Percentiles rank a stretch among this genome's conserved stretches.
Evolutionary conservation across 2,329 filamentous ascomycete species (phyloP).

Genomic region (Hypoxylon rubiginosum): DNA sequence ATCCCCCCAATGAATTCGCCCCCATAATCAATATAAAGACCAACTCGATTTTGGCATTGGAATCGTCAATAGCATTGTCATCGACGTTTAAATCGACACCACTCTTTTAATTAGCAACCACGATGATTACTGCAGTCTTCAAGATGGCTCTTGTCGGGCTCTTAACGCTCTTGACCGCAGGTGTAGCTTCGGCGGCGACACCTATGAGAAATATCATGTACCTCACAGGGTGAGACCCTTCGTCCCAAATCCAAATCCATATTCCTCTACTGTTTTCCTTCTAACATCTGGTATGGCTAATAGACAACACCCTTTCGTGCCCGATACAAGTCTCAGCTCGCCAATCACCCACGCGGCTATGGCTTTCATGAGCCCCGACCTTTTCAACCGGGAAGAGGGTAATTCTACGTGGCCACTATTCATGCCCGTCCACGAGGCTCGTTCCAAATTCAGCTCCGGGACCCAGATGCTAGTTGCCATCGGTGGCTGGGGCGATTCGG

Average conservation of each 20-base stretch:
- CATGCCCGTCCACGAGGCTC: constrained; percentile 63
- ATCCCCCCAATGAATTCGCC: background rate
- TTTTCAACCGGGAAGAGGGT: constrained; percentile 61
- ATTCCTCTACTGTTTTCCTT: background rate
- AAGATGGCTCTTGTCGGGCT: constrained; percentile 32
- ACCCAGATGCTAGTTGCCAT: constrained; percentile 74
- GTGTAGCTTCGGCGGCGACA: constrained; percentile 31
- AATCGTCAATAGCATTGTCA: background rate
- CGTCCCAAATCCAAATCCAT: background rate
- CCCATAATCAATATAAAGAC: background rate
- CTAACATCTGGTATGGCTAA: constrained; percentile 5
- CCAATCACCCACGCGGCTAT: constrained; percentile 69
- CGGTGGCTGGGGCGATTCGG: constrained; percentile 74
- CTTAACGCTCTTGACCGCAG: constrained; percentile 32
- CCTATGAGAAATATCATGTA: constrained; percentile 53
- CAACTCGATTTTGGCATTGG: background rate
- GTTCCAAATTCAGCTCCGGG: constrained; percentile 64
- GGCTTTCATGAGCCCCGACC: constrained; percentile 64
- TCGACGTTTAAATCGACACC: background rate
- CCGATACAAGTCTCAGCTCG: constrained; percentile 53
- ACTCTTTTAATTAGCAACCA: constrained; percentile 1
- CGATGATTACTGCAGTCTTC: constrained; percentile 26
- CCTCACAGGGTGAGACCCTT: constrained; percentile 48
- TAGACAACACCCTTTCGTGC: constrained; percentile 51
- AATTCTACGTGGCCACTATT: constrained; percentile 65